Conservation (phyloP, 805 yeast genomes). For the Hanseniaspora meyeri region DNA sequence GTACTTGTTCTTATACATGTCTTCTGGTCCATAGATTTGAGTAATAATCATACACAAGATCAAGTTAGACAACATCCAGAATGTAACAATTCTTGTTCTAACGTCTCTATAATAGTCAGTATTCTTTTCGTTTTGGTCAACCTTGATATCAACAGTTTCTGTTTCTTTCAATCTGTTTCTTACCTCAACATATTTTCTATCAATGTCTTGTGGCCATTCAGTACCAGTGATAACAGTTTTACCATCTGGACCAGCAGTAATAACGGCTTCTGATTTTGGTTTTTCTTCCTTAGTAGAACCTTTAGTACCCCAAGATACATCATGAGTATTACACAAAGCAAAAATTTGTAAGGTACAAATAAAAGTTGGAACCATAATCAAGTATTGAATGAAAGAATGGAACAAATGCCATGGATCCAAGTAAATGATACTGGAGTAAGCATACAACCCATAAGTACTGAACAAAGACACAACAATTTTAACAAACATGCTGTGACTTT, state of each 20-base stretch:
- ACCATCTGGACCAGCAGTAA: conserved; percentile 68
- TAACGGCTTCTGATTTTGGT: conserved; percentile 68
- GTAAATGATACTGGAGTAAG: conserved; percentile 68
- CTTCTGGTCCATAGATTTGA: conserved; percentile 62
- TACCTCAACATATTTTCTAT: conserved; percentile 28
- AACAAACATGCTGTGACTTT: conserved; percentile 41
- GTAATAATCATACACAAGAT: conserved; percentile 76
- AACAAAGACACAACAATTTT: conserved; percentile 73
- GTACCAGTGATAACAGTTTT: conserved; percentile 62
- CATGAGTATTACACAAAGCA: conserved; percentile 96
- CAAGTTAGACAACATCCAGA: conserved; percentile 82
- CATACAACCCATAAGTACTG: conserved; percentile 86
- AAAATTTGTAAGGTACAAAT: conserved; percentile 87
- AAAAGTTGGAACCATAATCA: conserved; percentile 79
- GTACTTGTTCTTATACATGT: conserved; percentile 58
- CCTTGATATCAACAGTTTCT: conserved; percentile 22
- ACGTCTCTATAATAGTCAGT: conserved; percentile 93
- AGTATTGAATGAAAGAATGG: conserved; percentile 78
- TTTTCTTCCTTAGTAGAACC: conserved; percentile 71
- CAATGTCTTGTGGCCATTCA: conserved; percentile 32
- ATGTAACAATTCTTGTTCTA: conserved; percentile 85
- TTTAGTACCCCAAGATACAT: conserved; percentile 98
- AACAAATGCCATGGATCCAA: conserved; percentile 94
- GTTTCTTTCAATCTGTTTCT: conserved; percentile 29
- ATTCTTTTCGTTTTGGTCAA: conserved; percentile 25